Evolutionary conservation across 1,139 yeast species (phyloP), one percentile per base, ranked within the genome.

Genomic region (Sugiyamaella novakii): DNA sequence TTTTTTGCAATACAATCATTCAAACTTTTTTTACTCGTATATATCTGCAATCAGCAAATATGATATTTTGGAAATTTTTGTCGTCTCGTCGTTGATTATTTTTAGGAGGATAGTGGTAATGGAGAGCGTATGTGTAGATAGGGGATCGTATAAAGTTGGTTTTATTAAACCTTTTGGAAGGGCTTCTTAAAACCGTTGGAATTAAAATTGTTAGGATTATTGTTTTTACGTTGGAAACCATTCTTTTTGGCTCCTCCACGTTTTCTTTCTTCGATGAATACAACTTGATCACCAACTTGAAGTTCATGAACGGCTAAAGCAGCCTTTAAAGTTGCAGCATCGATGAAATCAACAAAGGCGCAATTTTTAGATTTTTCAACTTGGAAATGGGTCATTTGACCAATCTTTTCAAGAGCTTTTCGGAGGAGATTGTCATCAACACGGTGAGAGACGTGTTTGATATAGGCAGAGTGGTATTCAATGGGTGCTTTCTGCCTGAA

Each of bases 331-430:
- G 68, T 58, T 10, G 57, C 58, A 12, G 62, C 66, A 52, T 67
- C 70, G 35, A 62, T 54, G 49, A 64, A 70, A 50, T 70, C 74
- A n/a, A 70, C 72, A 55, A 68, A 69, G 8, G 70, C 72, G 43
- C 72, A 63, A 52, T 62, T 59, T 50, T 63, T 63, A 21, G 52
- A 50, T 46, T 67, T 60, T 43, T 65, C 66, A 38, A 67, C 61
- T 49, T 70, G 72, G 51, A 68, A 64, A 49, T 68, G 70, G 37
- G 66, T 62, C 47, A 69, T 54, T 7, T 54, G 54, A 35, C 74
- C 74, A 43, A 68, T 63, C 31, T 55, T 53, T 33, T 60, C 60
- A 21, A 69, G 62, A 10, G 65, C 71, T 24, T 59, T 53, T 45
- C 58, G 54, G 35, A 70, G 59, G 27, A 58, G 59, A 18, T 45